phyloP scores from a whole-genome alignment of 179 eudicot species.

The Patellifolia procumbens region DNA sequence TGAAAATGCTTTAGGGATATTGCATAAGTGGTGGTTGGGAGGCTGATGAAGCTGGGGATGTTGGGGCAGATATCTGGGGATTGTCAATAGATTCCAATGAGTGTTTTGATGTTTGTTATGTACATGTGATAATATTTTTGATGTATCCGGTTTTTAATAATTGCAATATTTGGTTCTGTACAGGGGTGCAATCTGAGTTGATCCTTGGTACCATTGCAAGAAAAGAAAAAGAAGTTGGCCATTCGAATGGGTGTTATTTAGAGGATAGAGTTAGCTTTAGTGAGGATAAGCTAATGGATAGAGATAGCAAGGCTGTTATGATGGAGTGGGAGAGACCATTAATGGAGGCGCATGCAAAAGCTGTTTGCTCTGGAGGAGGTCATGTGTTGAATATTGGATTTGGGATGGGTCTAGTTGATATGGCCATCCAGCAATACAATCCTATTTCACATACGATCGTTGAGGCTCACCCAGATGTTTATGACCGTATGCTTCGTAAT shows the following conservation, averaged over 20 bases:
- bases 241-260: slow-evolving; percentile 52
- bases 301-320: slow-evolving; percentile 83
- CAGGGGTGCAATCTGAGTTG: slow-evolving; percentile 93
- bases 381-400: slow-evolving; percentile 79
- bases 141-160: slow-evolving; percentile 1
- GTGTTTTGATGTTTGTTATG: neutral
- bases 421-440: slow-evolving; percentile 74
- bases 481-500: slow-evolving; percentile 67
- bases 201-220: slow-evolving; percentile 91
- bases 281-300: slow-evolving; percentile 84
- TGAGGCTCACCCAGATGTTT: slow-evolving; percentile 90
- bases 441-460: slow-evolving; percentile 73
- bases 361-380: slow-evolving; percentile 66
- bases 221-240: slow-evolving; percentile 43
- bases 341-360: slow-evolving; percentile 94
- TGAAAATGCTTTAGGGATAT: too few relatives aligned
- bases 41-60: too few relatives aligned
- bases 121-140: neutral
- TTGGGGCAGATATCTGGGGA: neutral
- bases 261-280: slow-evolving; percentile 84
- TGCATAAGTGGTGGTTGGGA: too few relatives aligned
- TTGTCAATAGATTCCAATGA: neutral
- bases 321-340: slow-evolving; percentile 93
- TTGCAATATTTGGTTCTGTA: neutral
- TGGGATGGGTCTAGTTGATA: slow-evolving; percentile 97